Evolutionary conservation across 75 land plant genomes (phyloP).

Genomic region (Pinus taeda): DNA sequence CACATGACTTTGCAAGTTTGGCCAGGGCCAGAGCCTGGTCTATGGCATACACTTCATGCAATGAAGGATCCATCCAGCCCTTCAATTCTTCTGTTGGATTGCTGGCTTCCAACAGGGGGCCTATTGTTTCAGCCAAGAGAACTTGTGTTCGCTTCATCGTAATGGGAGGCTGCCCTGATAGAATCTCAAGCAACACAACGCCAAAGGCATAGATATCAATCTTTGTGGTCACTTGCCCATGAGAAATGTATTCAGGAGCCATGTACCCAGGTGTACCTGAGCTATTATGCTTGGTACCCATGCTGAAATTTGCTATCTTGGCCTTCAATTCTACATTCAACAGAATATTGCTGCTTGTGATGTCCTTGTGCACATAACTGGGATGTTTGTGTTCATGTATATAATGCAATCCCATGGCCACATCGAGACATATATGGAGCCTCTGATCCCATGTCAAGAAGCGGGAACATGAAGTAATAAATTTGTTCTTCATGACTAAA

Average conservation of each 20-base stretch:
- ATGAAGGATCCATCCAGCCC: constrained; percentile 26
- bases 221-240: constrained; percentile 62
- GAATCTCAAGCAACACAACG: constrained; percentile 54
- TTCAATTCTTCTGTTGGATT: constrained; percentile 14
- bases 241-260: constrained; percentile 73
- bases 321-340: constrained; percentile 61
- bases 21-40: constrained; percentile 27
- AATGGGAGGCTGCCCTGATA: constrained; percentile 52
- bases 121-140: constrained; percentile 4
- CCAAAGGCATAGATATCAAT: constrained; percentile 76
- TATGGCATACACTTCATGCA: constrained; percentile 20
- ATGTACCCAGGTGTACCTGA: constrained; percentile 67
- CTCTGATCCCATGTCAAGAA: constrained; percentile 62
- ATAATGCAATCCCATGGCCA: constrained; percentile 81
- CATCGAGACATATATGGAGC: constrained; percentile 68
- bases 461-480: constrained; percentile 17
- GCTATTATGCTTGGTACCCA: constrained; percentile 56
- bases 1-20: constrained; percentile 34
- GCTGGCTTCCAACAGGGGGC: neutral
- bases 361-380: constrained; percentile 63
- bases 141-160: constrained; percentile 4
- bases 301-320: constrained; percentile 72
- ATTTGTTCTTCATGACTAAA: constrained; percentile 11
- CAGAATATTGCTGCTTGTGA: constrained; percentile 73
- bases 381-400: constrained; percentile 76